phyloP scores from a whole-genome alignment of 176 grass and related monocot species.

The Alopecurus myosuroides region DNA sequence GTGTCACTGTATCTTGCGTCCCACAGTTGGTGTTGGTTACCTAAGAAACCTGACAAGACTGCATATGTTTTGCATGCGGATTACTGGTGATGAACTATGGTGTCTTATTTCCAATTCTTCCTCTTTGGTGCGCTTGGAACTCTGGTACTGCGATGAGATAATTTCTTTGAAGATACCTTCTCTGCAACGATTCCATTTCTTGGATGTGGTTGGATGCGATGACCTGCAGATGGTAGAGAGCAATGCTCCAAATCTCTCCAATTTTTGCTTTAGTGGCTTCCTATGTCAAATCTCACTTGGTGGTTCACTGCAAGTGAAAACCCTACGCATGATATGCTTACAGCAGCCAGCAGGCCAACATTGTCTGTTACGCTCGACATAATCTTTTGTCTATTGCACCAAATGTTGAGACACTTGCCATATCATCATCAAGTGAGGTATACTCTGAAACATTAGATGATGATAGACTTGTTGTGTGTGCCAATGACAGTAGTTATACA shows the following conservation, averaged over 20 bases:
- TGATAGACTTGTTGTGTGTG: background rate
- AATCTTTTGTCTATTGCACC: background rate
- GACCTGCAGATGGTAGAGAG: background rate
- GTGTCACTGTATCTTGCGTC: background rate
- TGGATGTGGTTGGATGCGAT: background rate
- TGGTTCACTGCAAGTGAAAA: slow-evolving; percentile 4
- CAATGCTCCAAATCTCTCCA: slow-evolving; percentile 23
- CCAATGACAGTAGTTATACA: background rate
- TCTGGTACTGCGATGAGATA: background rate
- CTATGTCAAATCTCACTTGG: background rate
- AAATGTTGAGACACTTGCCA: slow-evolving; percentile 14
- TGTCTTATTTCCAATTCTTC: background rate
- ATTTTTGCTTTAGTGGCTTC: background rate
- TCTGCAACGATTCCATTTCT: background rate
- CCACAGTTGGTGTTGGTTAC: background rate
- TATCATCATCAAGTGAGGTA: background rate
- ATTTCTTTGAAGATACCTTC: slow-evolving; percentile 1
- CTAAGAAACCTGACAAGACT: background rate
- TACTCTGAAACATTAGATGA: background rate
- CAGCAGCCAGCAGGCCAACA: background rate
- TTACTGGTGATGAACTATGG: background rate
- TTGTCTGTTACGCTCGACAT: background rate
- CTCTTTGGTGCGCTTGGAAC: background rate
- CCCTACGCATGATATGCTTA: background rate
- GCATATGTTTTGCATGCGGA: background rate